Conservation (phyloP, 192 early-diverging fungal species). For the Fimicolochytrium jonesii region DNA sequence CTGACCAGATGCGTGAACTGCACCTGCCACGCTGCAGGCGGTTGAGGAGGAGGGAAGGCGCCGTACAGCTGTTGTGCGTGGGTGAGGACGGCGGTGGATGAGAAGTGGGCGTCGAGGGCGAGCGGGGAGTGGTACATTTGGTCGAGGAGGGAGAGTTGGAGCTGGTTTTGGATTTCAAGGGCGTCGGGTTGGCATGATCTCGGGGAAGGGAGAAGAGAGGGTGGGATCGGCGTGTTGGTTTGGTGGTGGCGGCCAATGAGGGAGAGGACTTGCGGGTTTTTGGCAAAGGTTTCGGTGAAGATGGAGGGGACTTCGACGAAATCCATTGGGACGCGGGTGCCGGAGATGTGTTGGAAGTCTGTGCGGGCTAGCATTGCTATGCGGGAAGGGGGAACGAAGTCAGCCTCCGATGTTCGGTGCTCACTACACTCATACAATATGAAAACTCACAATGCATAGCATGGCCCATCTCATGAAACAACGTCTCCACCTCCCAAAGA, state of each 20-base stretch:
- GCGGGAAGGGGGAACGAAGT: no score
- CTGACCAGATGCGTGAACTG: constrained; percentile 88
- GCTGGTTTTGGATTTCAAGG: constrained; percentile 80
- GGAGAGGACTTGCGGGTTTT: constrained; percentile 65
- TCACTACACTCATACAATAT: not conserved
- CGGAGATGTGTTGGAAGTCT: constrained; percentile 94
- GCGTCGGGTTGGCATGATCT: constrained; percentile 35
- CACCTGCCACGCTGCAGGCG: constrained; percentile 79
- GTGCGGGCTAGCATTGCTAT: constrained; percentile 84
- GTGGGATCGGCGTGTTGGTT: constrained; percentile 61
- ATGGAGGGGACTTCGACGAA: constrained; percentile 98
- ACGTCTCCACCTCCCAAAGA: constrained; percentile 84
- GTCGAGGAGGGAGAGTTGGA: constrained; percentile 88
- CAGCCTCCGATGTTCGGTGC: no score
- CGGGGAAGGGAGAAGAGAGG: constrained; percentile 13
- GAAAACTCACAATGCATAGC: constrained; percentile 79
- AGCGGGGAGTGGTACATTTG: constrained; percentile 76
- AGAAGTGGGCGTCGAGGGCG: constrained; percentile 40
- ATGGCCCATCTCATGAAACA: constrained; percentile 99
- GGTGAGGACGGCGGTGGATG: constrained; percentile 53
- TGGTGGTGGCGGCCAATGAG: constrained; percentile 72
- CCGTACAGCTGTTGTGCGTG: constrained; percentile 57
- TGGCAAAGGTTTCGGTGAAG: constrained; percentile 89
- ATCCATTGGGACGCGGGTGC: constrained; percentile 90
- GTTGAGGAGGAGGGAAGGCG: constrained; percentile 68